Conservation (phyloP, 345 rosid species). For the Eucalyptus cloeziana region DNA sequence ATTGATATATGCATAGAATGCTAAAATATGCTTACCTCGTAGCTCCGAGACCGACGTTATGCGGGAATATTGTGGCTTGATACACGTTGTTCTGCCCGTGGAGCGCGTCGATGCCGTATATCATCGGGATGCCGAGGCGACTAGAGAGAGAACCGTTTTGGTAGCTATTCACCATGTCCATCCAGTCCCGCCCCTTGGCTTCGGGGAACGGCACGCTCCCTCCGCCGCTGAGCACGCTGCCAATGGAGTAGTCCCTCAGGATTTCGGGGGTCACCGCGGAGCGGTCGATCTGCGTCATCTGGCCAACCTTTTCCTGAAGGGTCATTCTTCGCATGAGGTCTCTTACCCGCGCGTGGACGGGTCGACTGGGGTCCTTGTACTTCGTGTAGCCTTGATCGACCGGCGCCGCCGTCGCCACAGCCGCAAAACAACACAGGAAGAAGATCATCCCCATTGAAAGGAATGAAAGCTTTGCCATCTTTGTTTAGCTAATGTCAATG, state of each 20-base stretch:
- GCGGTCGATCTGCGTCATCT: constrained; percentile 26
- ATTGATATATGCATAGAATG: not conserved
- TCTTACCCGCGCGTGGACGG: not conserved
- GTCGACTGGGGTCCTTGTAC: constrained; percentile 15
- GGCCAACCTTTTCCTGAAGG: constrained; percentile 24
- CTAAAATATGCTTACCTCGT: constrained; percentile 38
- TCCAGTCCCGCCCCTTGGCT: constrained; percentile 32
- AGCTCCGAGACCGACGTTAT: constrained; percentile 41
- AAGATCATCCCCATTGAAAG: not conserved
- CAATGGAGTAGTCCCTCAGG: constrained; percentile 57
- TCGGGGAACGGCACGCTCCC: constrained; percentile 32
- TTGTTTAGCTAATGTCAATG: not conserved
- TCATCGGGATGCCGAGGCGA: constrained; percentile 71
- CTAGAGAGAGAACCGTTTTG: constrained; percentile 47
- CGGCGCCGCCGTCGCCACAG: not conserved
- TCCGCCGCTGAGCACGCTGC: constrained; percentile 65
- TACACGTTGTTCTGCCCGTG: constrained; percentile 45
- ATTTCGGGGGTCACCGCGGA: constrained; percentile 7
- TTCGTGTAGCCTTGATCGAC: not conserved
- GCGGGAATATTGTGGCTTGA: constrained; percentile 37
- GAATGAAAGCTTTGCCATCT: not conserved
- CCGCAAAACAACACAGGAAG: not conserved
- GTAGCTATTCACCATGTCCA: constrained; percentile 20
- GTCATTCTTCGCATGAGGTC: constrained; percentile 22
- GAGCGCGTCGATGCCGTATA: constrained; percentile 66